Base-by-base conservation (phyloP, 2,329 filamentous ascomycete species). In the Paracoccidioides lutzii region DNA sequence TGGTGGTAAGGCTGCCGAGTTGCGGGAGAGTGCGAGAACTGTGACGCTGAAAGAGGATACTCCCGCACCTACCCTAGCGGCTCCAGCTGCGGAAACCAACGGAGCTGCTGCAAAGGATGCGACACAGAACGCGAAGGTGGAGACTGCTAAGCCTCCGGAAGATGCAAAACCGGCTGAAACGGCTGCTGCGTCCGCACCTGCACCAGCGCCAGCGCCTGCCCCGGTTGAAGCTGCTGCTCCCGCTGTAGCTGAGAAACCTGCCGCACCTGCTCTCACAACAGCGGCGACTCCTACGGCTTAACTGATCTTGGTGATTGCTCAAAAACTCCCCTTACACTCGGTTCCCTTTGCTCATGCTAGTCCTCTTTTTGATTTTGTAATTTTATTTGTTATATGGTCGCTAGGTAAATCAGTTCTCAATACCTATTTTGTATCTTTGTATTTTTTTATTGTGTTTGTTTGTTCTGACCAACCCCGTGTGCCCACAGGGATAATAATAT, bases 1-100 rank as follows among this genome's bases (percentile, higher is more conserved):
- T 66, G 91, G 90, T 56, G 91, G 90, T 32, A 83, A 83, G 63
- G 85, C 81, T 6, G 67, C 68, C 3, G 69, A 73, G n/a, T 66
- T 83, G 57, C 69, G 72, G 53, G 75, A 72, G 2, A 62, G 57
- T 42, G 69, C 65, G 9, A 60, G 62, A 22, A 66, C 66, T 8
- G 65, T 72, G 30, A 60, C 61, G 5, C 60, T 73, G 5, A 57
- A 59, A 14, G 58, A 65, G n/a, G 66, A 68, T 53, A 57, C 48
- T 30, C 45, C 58, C n/a, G 59, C 61, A 40, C 37, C 49, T 15
- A 10, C 57, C 51, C 10, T 57, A 60, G 40, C 43, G 59, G 9
- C 49, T 5, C 5, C 49, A 5, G 22, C 44, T 33, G 7, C 48
- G 15, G 59, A 56, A 56, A 49, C 58, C 2, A 58, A 61, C 45